Base-by-base conservation (phyloP, 441 rosid species). In the Populus hybrid region DNA sequence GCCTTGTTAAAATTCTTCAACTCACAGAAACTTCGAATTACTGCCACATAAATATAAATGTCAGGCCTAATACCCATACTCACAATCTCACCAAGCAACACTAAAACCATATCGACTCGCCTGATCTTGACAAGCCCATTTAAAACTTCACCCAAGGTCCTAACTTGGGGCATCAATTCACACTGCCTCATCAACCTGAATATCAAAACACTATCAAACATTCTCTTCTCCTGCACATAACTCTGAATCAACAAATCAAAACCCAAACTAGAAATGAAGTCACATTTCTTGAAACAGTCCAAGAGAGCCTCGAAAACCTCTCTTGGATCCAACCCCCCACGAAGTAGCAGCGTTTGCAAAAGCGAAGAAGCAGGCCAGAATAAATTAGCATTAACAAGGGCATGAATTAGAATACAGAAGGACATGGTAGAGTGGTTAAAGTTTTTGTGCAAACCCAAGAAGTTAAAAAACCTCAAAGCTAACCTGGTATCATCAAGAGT, bases 311-410 rank as follows among this genome's bases (percentile, higher is more conserved):
- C 32, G 4, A 30, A 30, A 30, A 30, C 32, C 32, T 30, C 32
- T 30, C 32, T 30, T 30, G 32, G 32, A 30, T 30, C 32, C 32
- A 30, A 30, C 32, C 32, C 32, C 32, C 32, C 32, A 67, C 93
- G 98, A 76, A 90, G 84, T 12, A 95, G 75, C 83, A 92, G 84
- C 61, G 97, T 94, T 70, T 94, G 95, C 75, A 94, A 72, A 10
- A 94, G 87, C 40, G 99, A 95, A 18, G 95, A 90, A 4, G 99
- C 99, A 35, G 99, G 97, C 97, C 99, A 95, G 59, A 81, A 88
- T 74, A 87, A 83, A 74, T 84, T 81, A 70, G 76, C 80, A 73
- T 84, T 84, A 35, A 86, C 93, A 69, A 95, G 76, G 64, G 93
- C 87, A 42, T 92, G 98, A 67, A 95, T 83, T 78, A 95, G 84